phyloP scores from a whole-genome alignment of 805 yeast genomes.

The Candida montana region DNA sequence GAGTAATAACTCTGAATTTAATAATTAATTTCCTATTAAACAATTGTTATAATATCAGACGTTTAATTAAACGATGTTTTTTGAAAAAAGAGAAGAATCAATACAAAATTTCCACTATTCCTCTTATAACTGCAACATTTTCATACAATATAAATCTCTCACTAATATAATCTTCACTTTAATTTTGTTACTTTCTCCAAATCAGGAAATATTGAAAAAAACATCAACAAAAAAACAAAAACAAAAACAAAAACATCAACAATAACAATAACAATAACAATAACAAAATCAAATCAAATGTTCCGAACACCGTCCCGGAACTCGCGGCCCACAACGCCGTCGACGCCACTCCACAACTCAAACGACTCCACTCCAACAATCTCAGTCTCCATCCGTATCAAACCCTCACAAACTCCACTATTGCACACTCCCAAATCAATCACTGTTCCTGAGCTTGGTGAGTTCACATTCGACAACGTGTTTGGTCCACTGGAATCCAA shows the following conservation, averaged over 20 bases:
- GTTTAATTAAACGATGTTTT: no score
- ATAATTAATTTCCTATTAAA: no score
- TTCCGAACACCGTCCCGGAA: slow-evolving; percentile 5
- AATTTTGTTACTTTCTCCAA: no score
- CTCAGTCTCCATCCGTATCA: slow-evolving; percentile 71
- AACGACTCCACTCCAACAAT: slow-evolving; percentile 32
- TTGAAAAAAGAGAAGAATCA: no score
- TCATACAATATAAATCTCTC: no score
- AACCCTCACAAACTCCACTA: slow-evolving; percentile 51
- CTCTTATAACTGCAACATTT: no score
- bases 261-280: background rate
- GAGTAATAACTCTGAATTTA: no score
- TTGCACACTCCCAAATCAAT: slow-evolving; percentile 29
- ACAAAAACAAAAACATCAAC: background rate
- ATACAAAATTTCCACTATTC: no score
- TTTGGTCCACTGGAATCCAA: slow-evolving; percentile 55
- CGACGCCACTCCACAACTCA: slow-evolving; percentile 4
- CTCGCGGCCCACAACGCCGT: slow-evolving; percentile 1
- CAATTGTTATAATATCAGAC: no score
- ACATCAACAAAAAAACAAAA: background rate
- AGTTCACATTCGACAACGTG: slow-evolving; percentile 74
- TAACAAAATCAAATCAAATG: background rate
- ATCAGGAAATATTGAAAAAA: background rate
- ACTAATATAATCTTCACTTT: no score
- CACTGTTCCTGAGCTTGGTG: slow-evolving; percentile 44